Base-by-base conservation (phyloP, 1,284 basidiomycete species). In the Apiotrichum sp. region DNA sequence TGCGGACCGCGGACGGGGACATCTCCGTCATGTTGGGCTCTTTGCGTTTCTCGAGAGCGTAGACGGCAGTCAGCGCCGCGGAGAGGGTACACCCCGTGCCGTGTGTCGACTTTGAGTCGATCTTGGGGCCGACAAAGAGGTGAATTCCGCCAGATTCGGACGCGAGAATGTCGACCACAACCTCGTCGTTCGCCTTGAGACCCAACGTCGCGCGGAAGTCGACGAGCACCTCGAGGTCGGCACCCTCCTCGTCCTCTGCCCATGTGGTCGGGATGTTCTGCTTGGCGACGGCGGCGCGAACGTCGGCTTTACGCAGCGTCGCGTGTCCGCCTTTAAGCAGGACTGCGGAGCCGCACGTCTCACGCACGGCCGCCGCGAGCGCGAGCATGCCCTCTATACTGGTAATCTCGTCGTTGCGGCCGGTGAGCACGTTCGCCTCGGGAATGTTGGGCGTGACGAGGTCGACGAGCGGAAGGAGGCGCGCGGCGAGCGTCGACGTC, bases 81-180 rank as follows among this genome's bases (percentile, higher is more conserved):
- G 86, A 87, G 8, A 97, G 79, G 0, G 93, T 97, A 71, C 93
- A 98, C 1, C 93, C 93, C 0, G 93, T 97, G 1, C 93, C 93
- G 69, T 97, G 93, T 0, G 93, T 93, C 62, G 80, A 89, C 31
- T 75, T 81, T 9, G 86, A 86, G 4, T 86, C 79, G 31, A 93
- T 78, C 29, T 82, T 78, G 3, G 83, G 83, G 2, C 85, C 82
- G 22, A 86, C 80, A 58, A 87, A 88, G 14, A 91, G 58, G 0
- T 80, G 81, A 34, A 76, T 72, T 10, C 45, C 53, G 22, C 22
- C 22, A 22, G 22, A 22, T 46, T 66, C 67, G 51, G 83, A 77
- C 52, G 80, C 81, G 9, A 96, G 76, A 0, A 93, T 80, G 67
- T 96, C 92, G n/a, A 88, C 84, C 6, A 93, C 86, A 38, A 88